Evolutionary conservation across 1,284 basidiomycete genomes (phyloP).

Genomic region (Pholiota adiposa): DNA sequence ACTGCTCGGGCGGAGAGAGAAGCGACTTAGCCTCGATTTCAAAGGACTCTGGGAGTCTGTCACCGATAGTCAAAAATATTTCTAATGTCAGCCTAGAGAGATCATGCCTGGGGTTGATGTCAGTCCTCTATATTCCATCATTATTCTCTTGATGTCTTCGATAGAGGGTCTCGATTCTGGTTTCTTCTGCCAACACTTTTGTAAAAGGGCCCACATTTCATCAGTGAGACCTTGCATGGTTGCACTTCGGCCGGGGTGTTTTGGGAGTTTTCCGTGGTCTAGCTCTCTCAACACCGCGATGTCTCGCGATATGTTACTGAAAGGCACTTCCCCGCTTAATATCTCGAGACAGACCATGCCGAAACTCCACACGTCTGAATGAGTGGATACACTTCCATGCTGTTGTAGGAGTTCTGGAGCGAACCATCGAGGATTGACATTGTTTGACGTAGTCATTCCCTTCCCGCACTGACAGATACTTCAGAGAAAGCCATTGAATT

Average conservation of each 20-base stretch:
- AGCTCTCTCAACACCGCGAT: conserved; percentile 36
- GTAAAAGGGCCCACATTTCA: conserved; percentile 43
- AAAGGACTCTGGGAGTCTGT: background rate
- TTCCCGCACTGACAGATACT: conserved; percentile 30
- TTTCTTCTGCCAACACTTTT: conserved; percentile 41
- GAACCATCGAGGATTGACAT: conserved; percentile 40
- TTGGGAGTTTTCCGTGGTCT: conserved; percentile 33
- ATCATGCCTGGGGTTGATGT: conserved; percentile 16
- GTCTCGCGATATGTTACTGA: conserved; percentile 32
- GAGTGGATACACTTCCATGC: conserved; percentile 33
- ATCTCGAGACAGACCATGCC: conserved; percentile 49
- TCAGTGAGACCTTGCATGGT: conserved; percentile 35
- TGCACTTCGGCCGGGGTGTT: conserved; percentile 31
- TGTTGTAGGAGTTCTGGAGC: conserved; percentile 42
- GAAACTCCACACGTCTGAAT: conserved; percentile 50
- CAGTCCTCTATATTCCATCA: conserved; percentile 27
- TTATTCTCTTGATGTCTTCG: conserved; percentile 28
- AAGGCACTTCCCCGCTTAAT: conserved; percentile 43
- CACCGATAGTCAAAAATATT: background rate
- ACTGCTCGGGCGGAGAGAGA: background rate
- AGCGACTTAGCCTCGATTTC: background rate
- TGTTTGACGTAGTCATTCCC: conserved; percentile 27
- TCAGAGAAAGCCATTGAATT: conserved; percentile 1
- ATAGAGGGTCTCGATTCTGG: conserved; percentile 44
- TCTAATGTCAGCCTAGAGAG: background rate